Evolutionary conservation across 805 yeast species (phyloP), one percentile per base, ranked within the genome.

Genomic region (Wickerhamomyces tratensis): DNA sequence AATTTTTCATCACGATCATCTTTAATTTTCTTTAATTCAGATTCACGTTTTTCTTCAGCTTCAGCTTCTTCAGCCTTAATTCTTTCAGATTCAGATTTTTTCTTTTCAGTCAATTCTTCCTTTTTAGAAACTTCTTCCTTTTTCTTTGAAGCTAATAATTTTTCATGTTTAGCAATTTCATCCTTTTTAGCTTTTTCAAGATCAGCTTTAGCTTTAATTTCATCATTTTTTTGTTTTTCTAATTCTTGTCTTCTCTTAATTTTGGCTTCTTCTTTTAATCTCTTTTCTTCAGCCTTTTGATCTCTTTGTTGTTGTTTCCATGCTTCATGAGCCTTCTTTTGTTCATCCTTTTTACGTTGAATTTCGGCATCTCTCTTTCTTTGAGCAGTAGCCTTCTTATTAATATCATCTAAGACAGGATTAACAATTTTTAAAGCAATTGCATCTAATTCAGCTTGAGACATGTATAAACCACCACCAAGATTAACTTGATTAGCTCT

Each of bases 391-490:
- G 94, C 95, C 56, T 84, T 81, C 38, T 69, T 63, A 51, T 75
- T 69, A 54, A 91, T 77, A 60, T 86, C 89, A 35, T 69, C 71
- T 54, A 91, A 67, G 6, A 91, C 88, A 8, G 98, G 98, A 50
- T 75, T 71, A 44, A 93, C 95, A 55, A 85, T 70, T 39, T 79
- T 72, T 46, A 77, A 66, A 20, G 98, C 98, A 67, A 91, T 75
- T 41, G 72, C 72, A 49, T 86, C 82, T 47, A 93, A 76, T 54
- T 89, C 96, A 20, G 69, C 73, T 46, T 74, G 82, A 35, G 84
- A 69, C 73, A 91, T 77, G 54, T 72, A 76, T 44, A 86, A 70
- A 2, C 97, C 98, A 48, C 95, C 96, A 46, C 98, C 98, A 48
- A 91, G 64, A 55, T 86, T 72, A 52, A 87, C 68, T 59, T 80